Conservation (phyloP, 2,329 filamentous ascomycete species). For the Fusarium equiseti region DNA sequence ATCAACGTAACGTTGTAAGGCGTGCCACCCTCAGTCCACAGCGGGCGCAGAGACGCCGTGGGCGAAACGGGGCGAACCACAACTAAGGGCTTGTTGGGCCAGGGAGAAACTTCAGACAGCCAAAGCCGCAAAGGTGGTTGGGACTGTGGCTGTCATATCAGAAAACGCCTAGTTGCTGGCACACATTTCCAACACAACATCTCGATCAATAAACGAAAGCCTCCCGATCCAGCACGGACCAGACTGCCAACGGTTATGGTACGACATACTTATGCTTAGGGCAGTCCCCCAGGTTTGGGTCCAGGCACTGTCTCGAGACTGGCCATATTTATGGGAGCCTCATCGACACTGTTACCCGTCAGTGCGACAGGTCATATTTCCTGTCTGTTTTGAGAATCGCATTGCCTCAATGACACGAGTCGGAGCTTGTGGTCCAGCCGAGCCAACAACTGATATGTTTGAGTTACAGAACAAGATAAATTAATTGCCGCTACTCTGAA, state of each 20-base stretch:
- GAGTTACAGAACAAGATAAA: neutral
- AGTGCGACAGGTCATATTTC: conserved; percentile 3
- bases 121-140: neutral
- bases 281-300: conserved; percentile 3
- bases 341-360: neutral
- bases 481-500: neutral
- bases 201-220: conserved; percentile 14
- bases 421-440: conserved; percentile 25
- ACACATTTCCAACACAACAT: conserved; percentile 1
- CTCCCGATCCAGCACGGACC: neutral
- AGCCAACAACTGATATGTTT: neutral
- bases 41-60: conserved; percentile 2
- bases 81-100: neutral
- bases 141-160: neutral
- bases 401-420: neutral
- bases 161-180: neutral
- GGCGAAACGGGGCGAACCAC: neutral
- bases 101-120: neutral
- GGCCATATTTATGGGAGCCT: conserved; percentile 2
- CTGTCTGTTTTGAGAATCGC: neutral
- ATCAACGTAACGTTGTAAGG: neutral
- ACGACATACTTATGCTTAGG: neutral
- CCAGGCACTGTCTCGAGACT: neutral
- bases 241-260: neutral
- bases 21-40: neutral